Percentiles rank a stretch among this genome's conserved stretches.
These are phyloP conservation scores for Trichoderma reesei DNA, from an alignment of 495 filamentous ascomycete genomes.

Conservation along the genomic window DNA sequence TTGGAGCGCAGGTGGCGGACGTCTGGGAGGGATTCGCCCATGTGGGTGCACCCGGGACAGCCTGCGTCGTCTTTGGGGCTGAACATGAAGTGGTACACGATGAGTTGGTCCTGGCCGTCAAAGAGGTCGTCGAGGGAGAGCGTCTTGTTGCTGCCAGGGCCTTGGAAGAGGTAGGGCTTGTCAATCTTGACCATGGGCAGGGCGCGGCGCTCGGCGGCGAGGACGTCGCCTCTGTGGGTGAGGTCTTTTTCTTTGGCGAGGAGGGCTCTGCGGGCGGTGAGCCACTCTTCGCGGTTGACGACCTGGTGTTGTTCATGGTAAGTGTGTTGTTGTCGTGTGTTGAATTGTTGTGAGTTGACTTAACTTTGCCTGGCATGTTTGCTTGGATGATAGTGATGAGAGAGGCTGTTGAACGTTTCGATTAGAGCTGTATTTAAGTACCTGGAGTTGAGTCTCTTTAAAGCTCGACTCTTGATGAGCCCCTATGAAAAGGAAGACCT, in stretches of 20 bases:
- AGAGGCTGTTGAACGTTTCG: no score
- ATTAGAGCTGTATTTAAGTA: no score
- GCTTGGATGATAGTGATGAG: no score
- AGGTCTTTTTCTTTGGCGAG: conserved; percentile 33
- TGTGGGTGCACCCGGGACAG: conserved; percentile 30
- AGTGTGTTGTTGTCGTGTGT: no score
- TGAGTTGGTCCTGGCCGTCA: conserved; percentile 30
- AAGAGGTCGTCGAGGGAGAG: conserved; percentile 30
- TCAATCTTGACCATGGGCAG: conserved; percentile 33
- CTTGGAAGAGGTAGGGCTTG: conserved; percentile 29
- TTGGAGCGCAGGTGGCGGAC: conserved; percentile 26
- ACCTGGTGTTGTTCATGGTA: conserved; percentile 15
- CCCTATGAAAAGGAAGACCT: no score
- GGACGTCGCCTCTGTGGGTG: conserved; percentile 20
- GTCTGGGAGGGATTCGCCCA: conserved; percentile 31
- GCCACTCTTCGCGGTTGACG: conserved; percentile 27
- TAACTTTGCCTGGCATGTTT: neutral
- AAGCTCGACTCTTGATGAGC: no score
- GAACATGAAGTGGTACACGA: conserved; percentile 42
- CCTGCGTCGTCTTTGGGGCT: conserved; percentile 22
- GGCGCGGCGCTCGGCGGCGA: conserved; percentile 24
- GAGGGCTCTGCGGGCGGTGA: conserved; percentile 28
- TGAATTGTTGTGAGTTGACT: neutral
- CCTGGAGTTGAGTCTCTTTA: no score
- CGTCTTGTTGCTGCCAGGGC: conserved; percentile 20